Base-by-base conservation (phyloP, 495 filamentous ascomycete species). In the Trichoderma orchidacearum region DNA sequence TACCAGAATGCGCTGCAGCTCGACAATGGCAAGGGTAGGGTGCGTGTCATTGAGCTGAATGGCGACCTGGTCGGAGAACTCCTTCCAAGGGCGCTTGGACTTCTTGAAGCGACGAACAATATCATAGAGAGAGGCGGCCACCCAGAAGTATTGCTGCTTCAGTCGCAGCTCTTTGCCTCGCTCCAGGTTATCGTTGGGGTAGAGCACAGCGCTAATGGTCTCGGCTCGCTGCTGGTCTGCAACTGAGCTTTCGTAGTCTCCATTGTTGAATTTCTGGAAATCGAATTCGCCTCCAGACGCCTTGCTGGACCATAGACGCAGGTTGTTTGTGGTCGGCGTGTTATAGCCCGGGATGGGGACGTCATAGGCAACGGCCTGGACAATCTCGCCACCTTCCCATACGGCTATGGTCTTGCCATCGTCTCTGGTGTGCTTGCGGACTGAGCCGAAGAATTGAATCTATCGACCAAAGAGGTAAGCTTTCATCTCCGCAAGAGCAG, bases 121-220 rank as follows among this genome's bases (percentile, higher is more conserved):
- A 63, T 98, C 93, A 65, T 84, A 89, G 5, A 98, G 76, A 15
- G 94, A 97, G 6, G 93, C 93, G 53, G 93, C 91, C 70, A 95
- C 95, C 93, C 93, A 98, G 75, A 98, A 98, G 77, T 98, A 98
- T 69, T 98, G 93, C 67, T 98, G 93, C 79, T 97, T 98, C 65
- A 98, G 75, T 55, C 93, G 86, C 56, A 98, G 85, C 72, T 98
- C 93, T 70, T 98, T 98, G 54, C 93, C 93, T 59, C 88, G 85
- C 56, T 96, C 92, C 29, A 98, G 79, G 67, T 95, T 97, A 67
- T 98, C 93, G 66, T 98, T 98, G 5, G 93, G 93, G 63, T 98
- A 98, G 21, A 98, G 75, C 30, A 98, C 93, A 11, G 94, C 94
- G 34, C 90, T 96, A 69, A 98, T 97, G 41, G 94, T 96, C 75